Percentiles rank a stretch among this genome's conserved stretches.
Evolutionary conservation across 352 stramenopile genomes (phyloP).

Genomic region (Aphanomyces stellatus): DNA sequence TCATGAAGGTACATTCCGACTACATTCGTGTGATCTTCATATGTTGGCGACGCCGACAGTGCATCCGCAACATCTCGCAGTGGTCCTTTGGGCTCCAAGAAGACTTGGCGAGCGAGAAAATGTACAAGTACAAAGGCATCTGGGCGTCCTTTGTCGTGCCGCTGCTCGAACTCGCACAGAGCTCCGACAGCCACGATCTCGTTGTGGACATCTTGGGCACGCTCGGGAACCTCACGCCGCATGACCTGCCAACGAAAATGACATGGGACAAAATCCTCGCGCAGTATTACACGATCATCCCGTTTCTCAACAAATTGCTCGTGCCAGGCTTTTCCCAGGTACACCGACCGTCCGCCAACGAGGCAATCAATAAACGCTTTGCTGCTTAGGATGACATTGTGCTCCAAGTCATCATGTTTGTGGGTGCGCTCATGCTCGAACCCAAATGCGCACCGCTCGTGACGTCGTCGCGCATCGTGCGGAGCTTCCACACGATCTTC

Average conservation of each 20-base stretch:
- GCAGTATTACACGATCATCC: constrained; percentile 75
- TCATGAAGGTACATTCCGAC: constrained; percentile 83
- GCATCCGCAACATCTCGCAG: constrained; percentile 81
- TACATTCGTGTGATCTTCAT: constrained; percentile 18
- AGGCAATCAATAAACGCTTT: too few relatives aligned
- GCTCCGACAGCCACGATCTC: constrained; percentile 88
- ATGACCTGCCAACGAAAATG: constrained; percentile 80
- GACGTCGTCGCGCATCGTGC: constrained; percentile 56
- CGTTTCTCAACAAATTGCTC: constrained; percentile 89
- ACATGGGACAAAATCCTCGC: constrained; percentile 86
- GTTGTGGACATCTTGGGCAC: constrained; percentile 90
- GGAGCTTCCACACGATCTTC: constrained; percentile 71
- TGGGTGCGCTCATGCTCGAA: constrained; percentile 70
- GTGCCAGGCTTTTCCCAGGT: constrained; percentile 84
- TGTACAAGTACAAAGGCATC: constrained; percentile 89
- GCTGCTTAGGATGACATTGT: constrained; percentile 76
- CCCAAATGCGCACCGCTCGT: constrained; percentile 74
- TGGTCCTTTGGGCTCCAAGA: constrained; percentile 90
- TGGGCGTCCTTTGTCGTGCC: constrained; percentile 87
- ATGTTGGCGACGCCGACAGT: constrained; percentile 19
- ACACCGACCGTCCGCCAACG: too few relatives aligned
- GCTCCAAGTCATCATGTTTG: constrained; percentile 85
- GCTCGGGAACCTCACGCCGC: constrained; percentile 87
- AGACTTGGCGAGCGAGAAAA: constrained; percentile 69
- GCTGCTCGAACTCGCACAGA: constrained; percentile 78